These are phyloP conservation scores for Chrysophaeum taylorii DNA, from an alignment of 352 stramenopile species.

Conservation along the genomic window DNA sequence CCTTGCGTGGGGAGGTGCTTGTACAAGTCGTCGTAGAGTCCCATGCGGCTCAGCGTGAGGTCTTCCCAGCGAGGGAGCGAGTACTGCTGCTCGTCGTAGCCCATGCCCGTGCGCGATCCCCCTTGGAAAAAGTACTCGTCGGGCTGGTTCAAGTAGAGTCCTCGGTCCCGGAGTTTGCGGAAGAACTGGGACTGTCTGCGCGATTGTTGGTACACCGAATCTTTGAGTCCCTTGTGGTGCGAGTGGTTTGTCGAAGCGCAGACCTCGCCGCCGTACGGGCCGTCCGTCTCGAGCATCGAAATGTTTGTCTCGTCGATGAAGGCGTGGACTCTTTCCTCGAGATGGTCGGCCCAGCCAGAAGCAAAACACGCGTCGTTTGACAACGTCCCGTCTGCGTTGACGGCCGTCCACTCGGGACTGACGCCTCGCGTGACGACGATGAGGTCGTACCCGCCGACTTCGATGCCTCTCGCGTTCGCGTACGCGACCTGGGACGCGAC, in stretches of 20 bases:
- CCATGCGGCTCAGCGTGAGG: neutral
- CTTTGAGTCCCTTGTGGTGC: neutral
- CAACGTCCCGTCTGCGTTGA: neutral
- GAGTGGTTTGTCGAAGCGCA: neutral
- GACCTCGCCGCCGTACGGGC: neutral
- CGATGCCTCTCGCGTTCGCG: neutral
- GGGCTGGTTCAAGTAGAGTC: neutral
- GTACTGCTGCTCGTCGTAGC: neutral
- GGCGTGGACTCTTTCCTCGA: too few species aligned
- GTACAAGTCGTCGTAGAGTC: neutral
- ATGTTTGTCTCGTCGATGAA: neutral
- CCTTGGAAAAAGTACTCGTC: neutral
- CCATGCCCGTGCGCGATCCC: neutral
- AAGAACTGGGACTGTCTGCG: neutral
- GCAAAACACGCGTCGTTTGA: too few species aligned
- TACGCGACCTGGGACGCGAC: neutral
- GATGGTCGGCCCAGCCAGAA: too few species aligned
- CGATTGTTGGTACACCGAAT: neutral
- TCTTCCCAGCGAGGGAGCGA: neutral
- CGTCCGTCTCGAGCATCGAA: neutral
- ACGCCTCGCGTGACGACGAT: neutral
- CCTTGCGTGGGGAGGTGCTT: neutral
- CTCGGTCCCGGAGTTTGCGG: neutral
- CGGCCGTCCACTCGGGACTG: neutral
- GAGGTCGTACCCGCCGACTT: conserved; percentile 1